phyloP scores from a whole-genome alignment of 2,329 filamentous ascomycete species.

The Hortaea sp. region DNA sequence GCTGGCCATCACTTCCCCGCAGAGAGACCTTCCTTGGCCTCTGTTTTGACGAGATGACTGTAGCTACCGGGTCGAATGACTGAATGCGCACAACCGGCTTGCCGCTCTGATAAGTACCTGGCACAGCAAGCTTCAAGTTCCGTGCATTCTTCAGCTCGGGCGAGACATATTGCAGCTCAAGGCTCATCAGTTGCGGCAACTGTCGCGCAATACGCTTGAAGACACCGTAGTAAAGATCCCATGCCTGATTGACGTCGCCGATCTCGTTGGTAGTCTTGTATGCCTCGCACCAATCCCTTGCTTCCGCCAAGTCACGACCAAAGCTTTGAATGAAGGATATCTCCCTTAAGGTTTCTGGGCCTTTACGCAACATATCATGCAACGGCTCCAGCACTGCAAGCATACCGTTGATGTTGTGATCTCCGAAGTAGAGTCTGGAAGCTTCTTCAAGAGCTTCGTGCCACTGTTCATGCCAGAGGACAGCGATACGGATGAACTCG shows the following conservation, averaged over 20 bases:
- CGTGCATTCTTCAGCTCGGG: slow-evolving; percentile 79
- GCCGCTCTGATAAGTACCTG: slow-evolving; percentile 79
- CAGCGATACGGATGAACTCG: slow-evolving; percentile 92
- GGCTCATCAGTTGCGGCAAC: slow-evolving; percentile 78
- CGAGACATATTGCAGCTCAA: slow-evolving; percentile 94
- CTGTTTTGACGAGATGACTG: slow-evolving; percentile 94
- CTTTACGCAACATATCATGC: slow-evolving; percentile 81
- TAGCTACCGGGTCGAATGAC: slow-evolving; percentile 81
- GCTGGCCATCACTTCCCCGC: slow-evolving; percentile 76
- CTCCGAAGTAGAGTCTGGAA: slow-evolving; percentile 90
- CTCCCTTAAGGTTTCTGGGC: slow-evolving; percentile 86
- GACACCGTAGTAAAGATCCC: slow-evolving; percentile 98
- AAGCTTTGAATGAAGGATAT: slow-evolving; percentile 98
- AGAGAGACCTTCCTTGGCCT: slow-evolving; percentile 81
- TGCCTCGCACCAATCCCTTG: slow-evolving; percentile 88
- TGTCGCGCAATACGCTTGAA: slow-evolving; percentile 94
- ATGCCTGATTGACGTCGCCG: slow-evolving; percentile 92
- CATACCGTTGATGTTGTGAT: slow-evolving; percentile 97
- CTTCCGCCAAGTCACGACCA: slow-evolving; percentile 87
- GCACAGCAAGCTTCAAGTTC: slow-evolving; percentile 87
- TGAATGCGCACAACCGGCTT: slow-evolving; percentile 73
- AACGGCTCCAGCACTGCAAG: slow-evolving; percentile 81
- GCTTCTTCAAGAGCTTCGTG: slow-evolving; percentile 97
- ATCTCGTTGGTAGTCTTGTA: slow-evolving; percentile 83
- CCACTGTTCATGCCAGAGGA: slow-evolving; percentile 98